Conservation (phyloP, 129 eudicot species). For the Cynara cardunculus region DNA sequence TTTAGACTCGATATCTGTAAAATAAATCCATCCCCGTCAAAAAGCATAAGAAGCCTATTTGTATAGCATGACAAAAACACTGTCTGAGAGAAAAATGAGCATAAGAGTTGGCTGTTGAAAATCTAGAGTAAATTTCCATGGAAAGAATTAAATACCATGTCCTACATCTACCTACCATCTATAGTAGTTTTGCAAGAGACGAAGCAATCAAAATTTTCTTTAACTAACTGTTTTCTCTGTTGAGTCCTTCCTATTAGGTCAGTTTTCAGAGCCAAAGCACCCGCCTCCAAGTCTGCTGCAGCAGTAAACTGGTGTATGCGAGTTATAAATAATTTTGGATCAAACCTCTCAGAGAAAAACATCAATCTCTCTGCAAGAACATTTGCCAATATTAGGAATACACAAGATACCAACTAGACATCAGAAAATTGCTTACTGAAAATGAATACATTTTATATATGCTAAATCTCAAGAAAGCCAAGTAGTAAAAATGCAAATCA, state of each 20-base stretch:
- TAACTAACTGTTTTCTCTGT: slow-evolving; percentile 77
- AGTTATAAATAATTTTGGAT: slow-evolving; percentile 68
- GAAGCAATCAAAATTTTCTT: slow-evolving; percentile 94
- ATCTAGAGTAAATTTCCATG: background rate
- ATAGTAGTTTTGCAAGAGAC: slow-evolving; percentile 98
- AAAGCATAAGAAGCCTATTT: background rate
- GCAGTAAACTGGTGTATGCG: slow-evolving; percentile 76
- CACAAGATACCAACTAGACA: background rate
- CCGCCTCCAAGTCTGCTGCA: slow-evolving; percentile 84
- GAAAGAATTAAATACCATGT: background rate
- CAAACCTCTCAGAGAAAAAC: slow-evolving; percentile 86
- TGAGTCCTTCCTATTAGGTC: slow-evolving; percentile 85
- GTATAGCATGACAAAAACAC: background rate
- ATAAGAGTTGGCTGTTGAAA: background rate
- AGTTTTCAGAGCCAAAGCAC: slow-evolving; percentile 65
- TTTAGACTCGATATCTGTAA: slow-evolving; percentile 85
- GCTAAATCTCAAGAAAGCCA: background rate
- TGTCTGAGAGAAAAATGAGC: background rate
- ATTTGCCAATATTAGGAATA: slow-evolving; percentile 6
- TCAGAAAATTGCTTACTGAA: background rate
- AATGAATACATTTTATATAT: background rate
- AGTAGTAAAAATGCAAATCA: background rate
- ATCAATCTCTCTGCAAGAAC: slow-evolving; percentile 63
- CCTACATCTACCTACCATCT: slow-evolving; percentile 54
- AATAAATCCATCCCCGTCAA: slow-evolving; percentile 4